Conservation (phyloP, 2,329 filamentous ascomycete genomes). For the Penicillium oxalicum region DNA sequence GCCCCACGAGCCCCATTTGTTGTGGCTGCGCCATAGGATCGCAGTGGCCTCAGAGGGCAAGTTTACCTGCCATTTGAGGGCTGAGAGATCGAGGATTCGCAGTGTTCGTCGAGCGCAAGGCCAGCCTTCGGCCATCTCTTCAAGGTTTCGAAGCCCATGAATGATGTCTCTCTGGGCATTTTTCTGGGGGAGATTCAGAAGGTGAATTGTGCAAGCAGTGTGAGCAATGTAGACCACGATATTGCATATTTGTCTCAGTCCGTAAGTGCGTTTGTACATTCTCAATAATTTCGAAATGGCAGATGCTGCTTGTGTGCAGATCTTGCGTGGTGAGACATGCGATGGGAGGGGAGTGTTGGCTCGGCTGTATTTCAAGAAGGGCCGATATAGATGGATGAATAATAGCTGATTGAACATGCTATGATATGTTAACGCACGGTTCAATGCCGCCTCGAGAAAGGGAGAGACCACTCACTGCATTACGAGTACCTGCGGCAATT, state of each 20-base stretch:
- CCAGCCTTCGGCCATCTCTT: slow-evolving; percentile 96
- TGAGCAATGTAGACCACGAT: slow-evolving; percentile 94
- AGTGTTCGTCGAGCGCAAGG: slow-evolving; percentile 79
- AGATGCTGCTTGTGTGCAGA: slow-evolving; percentile 83
- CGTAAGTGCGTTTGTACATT: slow-evolving; percentile 86
- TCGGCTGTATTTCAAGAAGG: slow-evolving; percentile 86
- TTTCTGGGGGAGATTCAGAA: slow-evolving; percentile 89
- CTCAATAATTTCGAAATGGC: slow-evolving; percentile 91
- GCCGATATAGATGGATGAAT: slow-evolving; percentile 91
- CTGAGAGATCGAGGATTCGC: slow-evolving; percentile 75
- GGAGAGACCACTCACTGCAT: slow-evolving; percentile 66
- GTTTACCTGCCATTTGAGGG: slow-evolving; percentile 82
- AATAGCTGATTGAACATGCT: slow-evolving; percentile 98
- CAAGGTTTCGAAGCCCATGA: slow-evolving; percentile 83
- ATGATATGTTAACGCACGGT: slow-evolving; percentile 14
- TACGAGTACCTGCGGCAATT: slow-evolving; percentile 72
- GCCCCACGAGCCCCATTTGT: slow-evolving; percentile 68
- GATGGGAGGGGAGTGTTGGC: slow-evolving; percentile 73
- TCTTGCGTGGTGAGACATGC: slow-evolving; percentile 82
- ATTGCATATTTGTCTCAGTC: slow-evolving; percentile 89
- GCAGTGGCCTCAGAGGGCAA: slow-evolving; percentile 74
- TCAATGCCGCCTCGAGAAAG: neutral
- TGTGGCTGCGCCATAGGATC: slow-evolving; percentile 71
- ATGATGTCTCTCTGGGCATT: slow-evolving; percentile 83
- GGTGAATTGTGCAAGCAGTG: slow-evolving; percentile 87